Conservation (phyloP, 1,284 basidiomycete genomes). For the Phlebopus sp. region DNA sequence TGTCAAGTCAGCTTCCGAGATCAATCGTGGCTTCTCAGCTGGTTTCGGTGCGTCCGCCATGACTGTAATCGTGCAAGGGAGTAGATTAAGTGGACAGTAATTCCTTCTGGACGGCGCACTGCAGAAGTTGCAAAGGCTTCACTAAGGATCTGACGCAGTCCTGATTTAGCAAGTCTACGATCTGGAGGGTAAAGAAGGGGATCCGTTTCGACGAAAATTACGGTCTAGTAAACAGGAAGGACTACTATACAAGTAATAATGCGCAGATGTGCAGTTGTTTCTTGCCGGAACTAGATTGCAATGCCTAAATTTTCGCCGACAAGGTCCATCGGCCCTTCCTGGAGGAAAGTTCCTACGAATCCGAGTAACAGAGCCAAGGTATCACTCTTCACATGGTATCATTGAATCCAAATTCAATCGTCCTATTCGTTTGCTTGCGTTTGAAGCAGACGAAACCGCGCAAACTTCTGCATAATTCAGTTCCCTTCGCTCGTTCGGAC, state of each 20-base stretch:
- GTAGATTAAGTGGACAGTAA: slow-evolving; percentile 5
- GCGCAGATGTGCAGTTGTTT: slow-evolving; percentile 17
- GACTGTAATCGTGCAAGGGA: slow-evolving; percentile 10
- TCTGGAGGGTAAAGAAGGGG: not conserved
- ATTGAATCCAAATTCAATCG: no score
- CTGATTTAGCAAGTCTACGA: slow-evolving; percentile 25
- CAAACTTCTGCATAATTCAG: slow-evolving; percentile 32
- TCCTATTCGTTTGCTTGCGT: slow-evolving; percentile 7
- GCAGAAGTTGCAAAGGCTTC: slow-evolving; percentile 6
- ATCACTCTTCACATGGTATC: slow-evolving; percentile 21
- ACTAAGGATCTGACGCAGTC: slow-evolving; percentile 8
- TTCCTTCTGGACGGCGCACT: slow-evolving; percentile 8
- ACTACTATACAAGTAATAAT: slow-evolving; percentile 27
- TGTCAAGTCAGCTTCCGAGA: slow-evolving; percentile 71
- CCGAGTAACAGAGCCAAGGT: slow-evolving; percentile 5
- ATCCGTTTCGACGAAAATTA: not conserved
- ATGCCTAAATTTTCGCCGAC: slow-evolving; percentile 18
- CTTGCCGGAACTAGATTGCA: slow-evolving; percentile 15
- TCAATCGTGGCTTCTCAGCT: slow-evolving; percentile 48
- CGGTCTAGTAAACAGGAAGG: slow-evolving; percentile 12
- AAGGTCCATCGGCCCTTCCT: slow-evolving; percentile 5
- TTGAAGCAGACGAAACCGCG: slow-evolving; percentile 44
- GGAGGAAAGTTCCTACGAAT: not conserved
- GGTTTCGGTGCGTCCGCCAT: slow-evolving; percentile 55
- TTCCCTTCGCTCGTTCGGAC: slow-evolving; percentile 19